phyloP scores from a whole-genome alignment of 176 grass and related monocot genomes.

The Oropetium thomaeum region DNA sequence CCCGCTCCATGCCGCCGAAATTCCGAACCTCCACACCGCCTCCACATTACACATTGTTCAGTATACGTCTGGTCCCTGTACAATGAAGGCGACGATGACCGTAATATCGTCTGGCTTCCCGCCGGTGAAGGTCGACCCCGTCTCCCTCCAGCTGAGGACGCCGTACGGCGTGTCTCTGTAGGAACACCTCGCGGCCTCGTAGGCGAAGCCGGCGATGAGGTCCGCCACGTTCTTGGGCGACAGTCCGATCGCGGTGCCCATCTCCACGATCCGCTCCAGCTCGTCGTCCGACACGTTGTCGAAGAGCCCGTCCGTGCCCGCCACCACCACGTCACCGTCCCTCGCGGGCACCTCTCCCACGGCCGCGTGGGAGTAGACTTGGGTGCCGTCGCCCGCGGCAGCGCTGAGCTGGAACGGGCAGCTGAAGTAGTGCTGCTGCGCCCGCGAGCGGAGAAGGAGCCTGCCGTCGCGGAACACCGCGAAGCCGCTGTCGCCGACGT shows the following conservation, averaged over 20 bases:
- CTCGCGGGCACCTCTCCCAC: neutral
- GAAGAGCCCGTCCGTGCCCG: slow-evolving; percentile 40
- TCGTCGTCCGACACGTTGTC: slow-evolving; percentile 34
- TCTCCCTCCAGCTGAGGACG: neutral
- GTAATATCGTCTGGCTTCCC: slow-evolving; percentile 43
- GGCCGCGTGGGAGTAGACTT: neutral
- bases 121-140: accelerated
- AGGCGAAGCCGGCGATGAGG: slow-evolving; percentile 5
- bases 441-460: neutral
- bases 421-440: slow-evolving; percentile 18
- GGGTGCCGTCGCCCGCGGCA: accelerated
- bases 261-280: slow-evolving; percentile 7
- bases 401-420: slow-evolving; percentile 31
- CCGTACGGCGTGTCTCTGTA: slow-evolving; percentile 31
- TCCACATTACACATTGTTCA: too few relatives aligned
- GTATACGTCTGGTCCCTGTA: too few relatives aligned
- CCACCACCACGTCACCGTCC: slow-evolving; percentile 37
- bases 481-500: slow-evolving; percentile 41
- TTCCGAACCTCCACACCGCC: too few relatives aligned
- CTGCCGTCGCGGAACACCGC: slow-evolving; percentile 11
- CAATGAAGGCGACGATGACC: slow-evolving; percentile 31
- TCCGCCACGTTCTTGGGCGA: slow-evolving; percentile 16
- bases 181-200: neutral
- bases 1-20: too few relatives aligned
- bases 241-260: neutral